Conservation (phyloP, 1,284 basidiomycete genomes). For the Rhodotorula sp. region DNA sequence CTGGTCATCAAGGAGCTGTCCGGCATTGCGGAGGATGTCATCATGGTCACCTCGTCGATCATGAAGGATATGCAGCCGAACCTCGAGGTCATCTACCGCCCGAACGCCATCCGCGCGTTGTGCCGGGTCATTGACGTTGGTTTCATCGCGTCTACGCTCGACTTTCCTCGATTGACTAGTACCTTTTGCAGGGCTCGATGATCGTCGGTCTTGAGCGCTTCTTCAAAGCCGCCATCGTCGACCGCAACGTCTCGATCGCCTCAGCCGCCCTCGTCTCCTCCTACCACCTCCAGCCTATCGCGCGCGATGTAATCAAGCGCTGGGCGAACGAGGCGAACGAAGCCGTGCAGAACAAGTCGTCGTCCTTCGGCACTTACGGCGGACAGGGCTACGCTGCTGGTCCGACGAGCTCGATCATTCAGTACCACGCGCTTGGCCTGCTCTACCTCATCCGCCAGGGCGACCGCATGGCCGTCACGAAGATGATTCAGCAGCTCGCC, state of each 20-base stretch:
- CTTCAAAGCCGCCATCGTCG: constrained; percentile 99
- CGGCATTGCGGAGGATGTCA: constrained; percentile 94
- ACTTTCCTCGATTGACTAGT: too few relatives aligned
- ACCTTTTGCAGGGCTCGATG: constrained; percentile 73
- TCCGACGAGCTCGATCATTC: constrained; percentile 85
- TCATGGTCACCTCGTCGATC: constrained; percentile 99
- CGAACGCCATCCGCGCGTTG: constrained; percentile 94
- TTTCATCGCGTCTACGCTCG: constrained; percentile 26
- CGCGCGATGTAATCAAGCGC: constrained; percentile 91
- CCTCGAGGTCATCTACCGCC: constrained; percentile 96
- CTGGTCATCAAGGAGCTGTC: constrained; percentile 98
- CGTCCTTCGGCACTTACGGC: constrained; percentile 53
- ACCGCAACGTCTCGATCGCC: constrained; percentile 92
- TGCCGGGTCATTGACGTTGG: constrained; percentile 95
- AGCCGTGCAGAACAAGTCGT: constrained; percentile 84
- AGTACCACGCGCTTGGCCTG: constrained; percentile 95
- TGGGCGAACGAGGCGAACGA: constrained; percentile 99
- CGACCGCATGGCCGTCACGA: constrained; percentile 97
- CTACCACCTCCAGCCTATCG: constrained; percentile 89
- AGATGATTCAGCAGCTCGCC: constrained; percentile 88
- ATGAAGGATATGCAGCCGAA: constrained; percentile 99
- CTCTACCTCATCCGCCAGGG: constrained; percentile 94
- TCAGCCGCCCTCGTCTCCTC: constrained; percentile 95
- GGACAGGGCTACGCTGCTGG: constrained; percentile 67
- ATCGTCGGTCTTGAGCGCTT: constrained; percentile 97